Base-by-base conservation (phyloP, 345 rosid species). In the Gossypium anomalum region DNA sequence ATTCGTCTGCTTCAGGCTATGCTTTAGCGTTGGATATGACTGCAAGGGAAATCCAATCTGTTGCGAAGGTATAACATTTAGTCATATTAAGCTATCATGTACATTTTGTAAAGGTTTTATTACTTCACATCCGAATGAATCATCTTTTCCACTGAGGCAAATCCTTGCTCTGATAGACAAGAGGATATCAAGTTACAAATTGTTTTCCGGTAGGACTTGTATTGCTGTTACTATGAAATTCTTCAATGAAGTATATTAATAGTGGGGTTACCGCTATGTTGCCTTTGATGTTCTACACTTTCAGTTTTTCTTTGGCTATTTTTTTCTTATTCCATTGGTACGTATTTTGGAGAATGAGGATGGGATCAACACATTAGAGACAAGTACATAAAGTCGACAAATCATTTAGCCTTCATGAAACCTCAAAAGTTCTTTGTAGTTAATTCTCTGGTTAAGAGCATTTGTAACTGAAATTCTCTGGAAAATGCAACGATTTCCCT, bases 11-110 rank as follows among this genome's bases (percentile, higher is more conserved):
- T 82, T 71, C 78, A 90, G 98, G 98, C 14, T 93, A 93, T 84
- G 97, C 97, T 34, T 78, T 95, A 80, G 99, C 92, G 15, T 79
- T 95, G 84, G 98, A 93, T 81, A 93, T 93, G 98, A 91, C 97
- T 82, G 93, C 97, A 25, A 91, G 86, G 83, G 98, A 95, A 77
- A 85, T 89, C 78, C 97, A 93, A n/a, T 83, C 84, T 78, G 65
- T 87, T 80, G 98, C 98, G 1, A 95, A 91, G 96, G 98, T 93
- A 75, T 70, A 59, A 44, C 4, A 20, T 78, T 65, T 52, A 60
- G 41, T 80, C 14, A 11, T 19, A 72, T 70, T 49, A 34, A 63
- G 72, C 19, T 23, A n/a, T 16, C 49, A 3, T 63, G 13, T 43
- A 55, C 9, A 16, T 34, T 5, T 34, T 5, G 41, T 34, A 34